Evolutionary conservation across 176 grass and related monocot species (phyloP).

Genomic region (Paspalum notatum): DNA sequence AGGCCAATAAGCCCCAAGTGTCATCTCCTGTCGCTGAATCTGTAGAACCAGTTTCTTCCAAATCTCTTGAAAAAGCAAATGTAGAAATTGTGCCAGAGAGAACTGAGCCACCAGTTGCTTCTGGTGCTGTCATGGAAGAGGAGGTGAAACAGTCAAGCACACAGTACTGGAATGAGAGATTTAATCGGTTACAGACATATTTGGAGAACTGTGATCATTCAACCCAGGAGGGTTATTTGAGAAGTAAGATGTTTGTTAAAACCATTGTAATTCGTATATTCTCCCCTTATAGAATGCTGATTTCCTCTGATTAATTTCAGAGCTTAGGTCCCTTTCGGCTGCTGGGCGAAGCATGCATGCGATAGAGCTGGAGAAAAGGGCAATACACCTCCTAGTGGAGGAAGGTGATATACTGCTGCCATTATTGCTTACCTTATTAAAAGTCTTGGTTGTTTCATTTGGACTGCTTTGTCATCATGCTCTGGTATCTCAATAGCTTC

Average conservation of each 20-base stretch:
- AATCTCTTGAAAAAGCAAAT: slow-evolving; percentile 37
- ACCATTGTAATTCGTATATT: slow-evolving; percentile 28
- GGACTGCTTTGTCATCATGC: slow-evolving; percentile 5
- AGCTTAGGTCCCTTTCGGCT: slow-evolving; percentile 77
- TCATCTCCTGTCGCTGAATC: slow-evolving; percentile 34
- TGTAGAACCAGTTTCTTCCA: slow-evolving; percentile 19
- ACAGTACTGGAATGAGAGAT: slow-evolving; percentile 75
- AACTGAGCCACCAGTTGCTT: slow-evolving; percentile 35
- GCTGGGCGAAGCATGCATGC: slow-evolving; percentile 81
- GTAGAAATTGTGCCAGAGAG: slow-evolving; percentile 18
- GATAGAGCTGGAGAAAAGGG: slow-evolving; percentile 85
- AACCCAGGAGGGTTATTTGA: slow-evolving; percentile 84
- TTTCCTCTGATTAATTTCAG: slow-evolving; percentile 47
- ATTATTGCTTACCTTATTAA: slow-evolving; percentile 22
- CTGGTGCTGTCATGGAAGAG: slow-evolving; percentile 14
- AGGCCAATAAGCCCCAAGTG: slow-evolving; percentile 40
- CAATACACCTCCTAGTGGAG: slow-evolving; percentile 85
- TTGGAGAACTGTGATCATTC: slow-evolving; percentile 79
- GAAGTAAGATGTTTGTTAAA: slow-evolving; percentile 59
- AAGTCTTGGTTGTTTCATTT: slow-evolving; percentile 14
- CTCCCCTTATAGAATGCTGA: neutral
- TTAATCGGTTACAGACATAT: slow-evolving; percentile 64
- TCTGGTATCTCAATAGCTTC: neutral
- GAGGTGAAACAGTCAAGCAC: slow-evolving; percentile 39
- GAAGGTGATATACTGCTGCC: slow-evolving; percentile 66